These are phyloP conservation scores for Penicillium fimorum DNA, from an alignment of 495 filamentous ascomycete species.

Conservation along the genomic window DNA sequence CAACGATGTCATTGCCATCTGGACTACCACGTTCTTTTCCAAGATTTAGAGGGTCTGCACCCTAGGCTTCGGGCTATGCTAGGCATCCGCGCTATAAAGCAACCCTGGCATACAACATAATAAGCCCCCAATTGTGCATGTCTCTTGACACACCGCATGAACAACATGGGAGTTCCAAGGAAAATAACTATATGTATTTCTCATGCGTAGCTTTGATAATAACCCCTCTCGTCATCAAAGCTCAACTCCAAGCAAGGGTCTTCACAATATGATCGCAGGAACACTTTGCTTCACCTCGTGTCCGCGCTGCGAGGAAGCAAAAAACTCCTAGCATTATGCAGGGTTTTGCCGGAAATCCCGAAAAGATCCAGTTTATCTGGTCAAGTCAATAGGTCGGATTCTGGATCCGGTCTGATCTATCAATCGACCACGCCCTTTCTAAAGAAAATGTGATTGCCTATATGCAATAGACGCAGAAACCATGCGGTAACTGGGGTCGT, in stretches of 20 bases:
- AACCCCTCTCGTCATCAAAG: background rate
- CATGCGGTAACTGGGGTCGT: slow-evolving; percentile 9
- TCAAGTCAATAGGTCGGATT: background rate
- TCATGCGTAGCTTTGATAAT: background rate
- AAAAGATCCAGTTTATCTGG: background rate
- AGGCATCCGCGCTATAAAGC: background rate
- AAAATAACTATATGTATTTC: background rate
- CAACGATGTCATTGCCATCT: slow-evolving; percentile 7
- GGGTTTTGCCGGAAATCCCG: slow-evolving; percentile 2
- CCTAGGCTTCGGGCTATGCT: background rate
- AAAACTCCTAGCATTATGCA: slow-evolving; percentile 16
- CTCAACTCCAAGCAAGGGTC: slow-evolving; percentile 7
- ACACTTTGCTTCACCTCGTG: slow-evolving; percentile 13
- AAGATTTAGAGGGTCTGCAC: background rate
- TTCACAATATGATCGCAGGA: background rate
- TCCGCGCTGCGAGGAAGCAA: slow-evolving; percentile 12
- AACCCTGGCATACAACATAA: slow-evolving; percentile 1
- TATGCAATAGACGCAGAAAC: slow-evolving; percentile 26
- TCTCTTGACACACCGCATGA: background rate
- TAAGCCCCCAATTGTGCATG: background rate
- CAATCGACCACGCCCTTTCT: background rate
- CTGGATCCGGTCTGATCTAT: slow-evolving; percentile 3
- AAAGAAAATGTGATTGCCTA: slow-evolving; percentile 19
- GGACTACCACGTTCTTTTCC: slow-evolving; percentile 2
- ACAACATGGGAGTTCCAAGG: background rate